Conservation (phyloP, 139 green algal genomes). For the Limnomonas spitsbergensis region DNA sequence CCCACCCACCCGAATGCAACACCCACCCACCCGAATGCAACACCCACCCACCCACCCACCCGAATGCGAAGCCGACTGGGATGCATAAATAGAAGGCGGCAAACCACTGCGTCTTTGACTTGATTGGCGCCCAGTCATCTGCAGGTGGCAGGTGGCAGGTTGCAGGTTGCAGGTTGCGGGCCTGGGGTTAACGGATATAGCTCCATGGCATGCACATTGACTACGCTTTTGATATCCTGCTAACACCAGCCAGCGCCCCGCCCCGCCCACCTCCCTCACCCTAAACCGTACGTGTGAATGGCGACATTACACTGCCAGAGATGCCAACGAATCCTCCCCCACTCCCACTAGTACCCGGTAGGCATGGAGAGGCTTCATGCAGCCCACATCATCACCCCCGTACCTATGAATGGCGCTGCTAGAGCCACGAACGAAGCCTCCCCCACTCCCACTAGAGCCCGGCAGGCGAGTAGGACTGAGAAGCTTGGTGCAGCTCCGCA, state of each 20-base stretch:
- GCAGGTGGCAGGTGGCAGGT: not conserved
- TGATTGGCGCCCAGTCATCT: slow-evolving; percentile 84
- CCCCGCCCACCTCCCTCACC: no score
- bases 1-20: no score
- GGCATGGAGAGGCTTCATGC: no score
- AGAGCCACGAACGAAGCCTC: slow-evolving; percentile 93
- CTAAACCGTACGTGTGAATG: no score
- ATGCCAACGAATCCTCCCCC: no score
- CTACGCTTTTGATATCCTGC: no score
- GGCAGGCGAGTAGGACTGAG: slow-evolving; percentile 55
- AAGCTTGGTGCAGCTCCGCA: slow-evolving; percentile 71
- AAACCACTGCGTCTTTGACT: slow-evolving; percentile 76
- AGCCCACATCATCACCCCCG: no score
- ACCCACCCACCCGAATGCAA: not conserved
- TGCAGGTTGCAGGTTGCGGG: not conserved
- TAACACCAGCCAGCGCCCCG: no score
- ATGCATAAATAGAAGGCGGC: slow-evolving; percentile 92
- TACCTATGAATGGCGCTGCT: slow-evolving; percentile 89
- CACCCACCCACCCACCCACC: not conserved
- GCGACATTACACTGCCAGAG: no score
- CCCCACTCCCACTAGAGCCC: slow-evolving; percentile 83
- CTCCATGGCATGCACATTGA: no score
- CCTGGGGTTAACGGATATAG: no score
- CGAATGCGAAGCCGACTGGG: slow-evolving; percentile 58
- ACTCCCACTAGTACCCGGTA: no score